Evolutionary conservation across 2,329 filamentous ascomycete species (phyloP).

Genomic region (Xylariales sp.): DNA sequence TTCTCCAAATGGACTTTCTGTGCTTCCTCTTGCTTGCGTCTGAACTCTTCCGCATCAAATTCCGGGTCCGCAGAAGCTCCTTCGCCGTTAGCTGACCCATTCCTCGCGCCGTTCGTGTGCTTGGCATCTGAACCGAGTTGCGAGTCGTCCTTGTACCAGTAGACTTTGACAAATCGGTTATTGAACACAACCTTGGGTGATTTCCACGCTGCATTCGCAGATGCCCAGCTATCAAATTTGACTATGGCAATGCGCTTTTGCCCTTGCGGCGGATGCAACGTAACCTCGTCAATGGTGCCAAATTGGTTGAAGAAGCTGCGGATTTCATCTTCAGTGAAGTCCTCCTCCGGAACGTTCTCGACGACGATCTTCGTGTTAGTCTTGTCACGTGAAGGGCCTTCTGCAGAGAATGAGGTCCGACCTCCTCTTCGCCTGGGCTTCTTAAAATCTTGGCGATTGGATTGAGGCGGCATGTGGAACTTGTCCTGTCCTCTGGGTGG

Average conservation of each 20-base stretch:
- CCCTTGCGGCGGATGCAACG: constrained; percentile 46
- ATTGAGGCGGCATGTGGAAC: constrained; percentile 15
- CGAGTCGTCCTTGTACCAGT: constrained; percentile 61
- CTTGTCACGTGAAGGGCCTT: constrained; percentile 58
- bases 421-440: constrained; percentile 32
- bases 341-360: constrained; percentile 71
- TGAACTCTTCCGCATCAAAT: constrained; percentile 66
- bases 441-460: constrained; percentile 28
- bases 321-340: constrained; percentile 61
- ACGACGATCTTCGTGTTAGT: constrained; percentile 67
- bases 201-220: constrained; percentile 66
- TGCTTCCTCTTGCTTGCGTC: constrained; percentile 64
- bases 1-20: constrained; percentile 67
- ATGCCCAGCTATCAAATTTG: constrained; percentile 60
- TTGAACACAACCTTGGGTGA: constrained; percentile 80
- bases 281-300: constrained; percentile 59
- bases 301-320: constrained; percentile 68
- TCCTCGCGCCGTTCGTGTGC: constrained; percentile 23
- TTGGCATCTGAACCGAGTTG: constrained; percentile 25
- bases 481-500: constrained; percentile 7
- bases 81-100: constrained; percentile 23
- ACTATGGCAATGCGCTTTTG: constrained; percentile 65
- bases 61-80: constrained; percentile 38
- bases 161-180: constrained; percentile 81
- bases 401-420: constrained; percentile 58